phyloP scores from a whole-genome alignment of 2,329 filamentous ascomycete species.

The Hypoxylon sp. region DNA sequence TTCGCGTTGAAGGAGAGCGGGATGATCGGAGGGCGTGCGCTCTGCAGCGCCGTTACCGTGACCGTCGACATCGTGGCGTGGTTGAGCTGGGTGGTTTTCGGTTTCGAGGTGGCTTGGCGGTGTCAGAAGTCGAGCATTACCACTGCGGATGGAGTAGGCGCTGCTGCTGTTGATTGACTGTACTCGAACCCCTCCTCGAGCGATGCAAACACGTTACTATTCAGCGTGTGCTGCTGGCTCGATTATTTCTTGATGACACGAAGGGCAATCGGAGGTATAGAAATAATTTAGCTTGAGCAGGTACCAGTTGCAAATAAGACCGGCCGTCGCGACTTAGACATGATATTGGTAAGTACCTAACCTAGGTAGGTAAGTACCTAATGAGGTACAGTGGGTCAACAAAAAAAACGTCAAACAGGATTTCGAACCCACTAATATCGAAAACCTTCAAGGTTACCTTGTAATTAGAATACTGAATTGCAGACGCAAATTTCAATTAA shows the following conservation, averaged over 20 bases:
- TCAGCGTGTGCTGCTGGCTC: neutral
- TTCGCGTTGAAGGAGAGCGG: conserved; percentile 88
- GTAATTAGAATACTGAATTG: no score
- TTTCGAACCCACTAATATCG: no score
- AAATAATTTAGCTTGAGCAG: neutral
- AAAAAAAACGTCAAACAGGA: no score
- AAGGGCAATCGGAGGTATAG: neutral
- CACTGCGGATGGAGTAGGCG: neutral
- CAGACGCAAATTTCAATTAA: no score
- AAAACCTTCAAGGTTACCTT: no score
- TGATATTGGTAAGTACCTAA: neutral
- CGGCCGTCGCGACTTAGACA: neutral
- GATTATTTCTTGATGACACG: neutral
- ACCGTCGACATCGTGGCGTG: conserved; percentile 80
- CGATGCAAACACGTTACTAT: neutral
- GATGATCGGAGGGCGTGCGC: conserved; percentile 80
- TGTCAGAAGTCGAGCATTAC: conserved; percentile 1
- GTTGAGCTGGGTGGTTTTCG: neutral
- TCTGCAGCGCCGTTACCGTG: conserved; percentile 79
- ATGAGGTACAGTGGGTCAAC: no score
- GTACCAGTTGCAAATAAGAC: neutral
- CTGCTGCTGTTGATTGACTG: neutral
- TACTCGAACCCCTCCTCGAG: neutral
- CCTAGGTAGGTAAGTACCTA: no score
- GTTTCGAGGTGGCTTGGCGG: conserved; percentile 1